Conservation (phyloP, 257 asterid genomes). For the Solanum virginianum region DNA sequence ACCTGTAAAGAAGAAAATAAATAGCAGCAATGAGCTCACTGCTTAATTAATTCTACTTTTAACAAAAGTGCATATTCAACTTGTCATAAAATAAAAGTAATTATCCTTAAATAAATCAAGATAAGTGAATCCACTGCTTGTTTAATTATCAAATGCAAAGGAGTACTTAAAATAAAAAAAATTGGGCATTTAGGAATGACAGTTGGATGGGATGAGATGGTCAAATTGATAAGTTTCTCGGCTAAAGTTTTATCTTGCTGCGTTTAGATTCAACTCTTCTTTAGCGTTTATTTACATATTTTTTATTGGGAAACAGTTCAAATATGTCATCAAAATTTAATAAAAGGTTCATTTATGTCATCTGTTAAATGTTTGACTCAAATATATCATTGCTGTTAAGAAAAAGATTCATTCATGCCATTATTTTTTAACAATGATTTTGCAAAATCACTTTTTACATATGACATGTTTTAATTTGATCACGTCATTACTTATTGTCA, state of each 20-base stretch:
- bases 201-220: background rate
- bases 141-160: background rate
- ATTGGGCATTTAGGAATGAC: background rate
- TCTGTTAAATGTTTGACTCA: no score
- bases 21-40: background rate
- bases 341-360: no score
- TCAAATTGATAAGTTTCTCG: accelerated
- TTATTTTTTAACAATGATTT: no score
- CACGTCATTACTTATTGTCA: no score
- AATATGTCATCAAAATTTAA: no score
- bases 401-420: no score
- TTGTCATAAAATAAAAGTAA: background rate
- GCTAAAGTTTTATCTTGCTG: background rate
- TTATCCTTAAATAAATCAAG: background rate
- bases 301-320: no score
- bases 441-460: no score
- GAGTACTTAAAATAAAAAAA: background rate
- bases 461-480: no score
- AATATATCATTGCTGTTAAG: no score
- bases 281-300: no score
- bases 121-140: background rate
- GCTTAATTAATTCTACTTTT: background rate
- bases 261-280: no score
- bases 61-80: background rate
- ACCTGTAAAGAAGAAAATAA: background rate